Base-by-base conservation (phyloP, 306 rosid genomes). In the Sphenostylis stenocarpa region DNA sequence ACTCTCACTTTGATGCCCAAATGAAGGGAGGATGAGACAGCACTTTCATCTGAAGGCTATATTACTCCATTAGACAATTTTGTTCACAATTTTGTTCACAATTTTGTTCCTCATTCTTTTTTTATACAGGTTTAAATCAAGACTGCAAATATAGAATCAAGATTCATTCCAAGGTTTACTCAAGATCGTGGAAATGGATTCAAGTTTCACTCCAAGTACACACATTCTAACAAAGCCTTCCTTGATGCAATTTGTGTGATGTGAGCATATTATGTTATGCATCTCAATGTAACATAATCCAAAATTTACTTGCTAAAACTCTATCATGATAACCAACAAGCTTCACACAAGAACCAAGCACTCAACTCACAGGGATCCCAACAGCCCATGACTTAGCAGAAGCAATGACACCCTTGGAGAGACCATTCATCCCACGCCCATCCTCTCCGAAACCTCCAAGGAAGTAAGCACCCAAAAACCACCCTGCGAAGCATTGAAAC, bases 381-480 rank as follows among this genome's bases (percentile, higher is more conserved):
- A 92, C 26, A 23, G 96, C 91, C 99, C 97, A 95, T 36, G 97
- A 95, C 62, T 91, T 95, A 3, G 93, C 90, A 11, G 96, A 72
- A 36, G 97, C 96, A 78, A 82, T 75, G 57, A 95, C 82, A 73
- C 88, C 97, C 75, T 90, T 95, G 9, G 94, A 28, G 39, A 81
- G 70, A 43, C 99, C 99, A 39, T 90, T 92, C 86, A 84, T 81
- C 64, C 97, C 97, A 16, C 94, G 99, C 0, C 99, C 99, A 78
- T 95, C 96, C 53, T 92, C 92, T 5, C 93, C 92, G 62, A 67
- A 95, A 36, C 94, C 97, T 65, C 99, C 99, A 31, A 95, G 97
- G 75, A 92, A 92, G 86, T 92, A 95, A 83, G 97, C 96, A 76
- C 98, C 86, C 53, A 95, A 77, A 81, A 92, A 91, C 99, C 99